Base-by-base conservation (phyloP, 2,329 filamentous ascomycete species). In the Fusarium scirpi region DNA sequence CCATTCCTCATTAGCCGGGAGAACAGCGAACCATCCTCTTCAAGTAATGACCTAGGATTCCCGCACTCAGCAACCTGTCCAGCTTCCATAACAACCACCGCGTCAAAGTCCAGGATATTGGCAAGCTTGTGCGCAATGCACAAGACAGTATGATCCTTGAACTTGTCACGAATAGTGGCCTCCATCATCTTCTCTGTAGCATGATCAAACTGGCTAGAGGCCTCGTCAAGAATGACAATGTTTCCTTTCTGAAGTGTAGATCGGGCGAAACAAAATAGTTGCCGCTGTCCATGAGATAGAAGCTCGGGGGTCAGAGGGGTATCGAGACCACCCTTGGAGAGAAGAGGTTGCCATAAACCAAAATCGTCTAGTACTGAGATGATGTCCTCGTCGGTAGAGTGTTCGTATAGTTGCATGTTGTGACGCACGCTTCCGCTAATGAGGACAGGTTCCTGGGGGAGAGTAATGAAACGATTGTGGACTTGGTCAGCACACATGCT, bases 71-170 rank as follows among this genome's bases (percentile, higher is more conserved):
- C 54, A 10, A 49, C 27, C 20, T 38, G 20, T 4, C 54, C 54
- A 4, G 48, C 43, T 15, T 49, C 54, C 12, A 57, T 16, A 24
- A 57, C 44, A n/a, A 57, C 22, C 18, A 57, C 54, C 3, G 25
- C 38, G 13, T 49, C 30, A 40, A 57, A 57, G 3, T 57, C 54
- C 6, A 57, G 44, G 3, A 57, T 49, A 3, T 44, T 57, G 11
- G 54, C 30, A 22, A 57, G 44, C 16, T 57, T 44, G 13, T 57
- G 54, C 10, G 54, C 49, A 15, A 57, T 45, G 2, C 54, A 57
- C 2, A 57, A 18, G 20, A 57, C 43, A 15, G 54, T 57, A n/a
- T 45, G 48, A 20, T 22, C 30, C 11, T 30, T 30, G 9, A 57
- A 57, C 13, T 30, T 57, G 2, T 51, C 30, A 4, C 18, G 5